Base-by-base conservation (phyloP, 179 eudicot genomes). In the Amaranthus tricolor region DNA sequence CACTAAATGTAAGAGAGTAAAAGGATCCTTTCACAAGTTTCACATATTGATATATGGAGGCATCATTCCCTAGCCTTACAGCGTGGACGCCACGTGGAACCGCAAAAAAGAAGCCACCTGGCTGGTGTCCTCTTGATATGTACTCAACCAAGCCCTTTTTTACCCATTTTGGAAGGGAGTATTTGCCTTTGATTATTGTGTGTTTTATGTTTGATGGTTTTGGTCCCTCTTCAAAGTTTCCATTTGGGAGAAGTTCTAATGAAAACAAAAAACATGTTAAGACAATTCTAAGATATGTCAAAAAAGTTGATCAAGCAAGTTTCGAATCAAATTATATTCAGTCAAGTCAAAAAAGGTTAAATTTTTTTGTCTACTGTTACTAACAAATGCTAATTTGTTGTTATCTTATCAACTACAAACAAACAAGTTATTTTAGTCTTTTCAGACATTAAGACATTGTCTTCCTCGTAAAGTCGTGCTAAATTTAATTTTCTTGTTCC, bases 51-150 rank as follows among this genome's bases (percentile, higher is more conserved):
- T 82, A 76, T 40, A 88, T 79, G 3, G 84, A 82, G 1, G 84
- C 91, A 60, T 85, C 83, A 52, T 88, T 85, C 10, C 91, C 91
- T 20, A 88, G 81, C 73, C 87, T 76, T 5, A 78, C 79, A 0
- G 91, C 91, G 43, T 87, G 87, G 52, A 71, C 75, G 1, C 85
- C 91, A 19, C 86, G 86, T 9, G 91, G 87, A 1, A 85, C 80
- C 10, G 82, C 82, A 8, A 75, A 81, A 57, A 76, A 79, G 82
- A 79, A 86, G 66, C 88, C 89, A 31, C 89, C 91, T 51, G 84
- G 87, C 40, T 87, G 84, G 2, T 77, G 87, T 6, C 89, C 87
- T 3, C 85, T 86, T 16, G 88, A 80, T 51, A 86, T 78, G 85
- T 84, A 88, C 85, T 88, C 89, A 0, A 88, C 91, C 21, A 82